A percentile compares a stretch with the other conserved stretches of the same genome.
These are phyloP conservation scores for Schizochytrium sp. DNA, from an alignment of 108 stramenopile genomes.

Conservation along the genomic window DNA sequence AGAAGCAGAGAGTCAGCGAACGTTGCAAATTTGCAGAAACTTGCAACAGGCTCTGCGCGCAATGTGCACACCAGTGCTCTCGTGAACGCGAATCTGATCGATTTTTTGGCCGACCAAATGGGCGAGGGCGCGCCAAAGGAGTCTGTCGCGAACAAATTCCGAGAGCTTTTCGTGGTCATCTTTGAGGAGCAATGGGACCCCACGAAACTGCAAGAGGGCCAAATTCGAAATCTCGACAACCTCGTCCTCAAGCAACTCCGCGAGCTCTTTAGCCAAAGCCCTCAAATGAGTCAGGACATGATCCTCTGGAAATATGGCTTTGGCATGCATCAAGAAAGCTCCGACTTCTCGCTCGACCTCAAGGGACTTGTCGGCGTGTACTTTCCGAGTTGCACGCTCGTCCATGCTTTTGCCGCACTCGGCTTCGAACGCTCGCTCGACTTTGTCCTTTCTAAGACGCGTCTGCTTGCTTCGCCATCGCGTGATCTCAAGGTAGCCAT, in stretches of 20 bases:
- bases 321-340: neutral
- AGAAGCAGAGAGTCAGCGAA: no score
- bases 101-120: neutral
- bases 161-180: neutral
- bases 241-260: neutral
- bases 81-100: neutral
- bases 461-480: neutral
- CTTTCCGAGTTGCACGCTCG: neutral
- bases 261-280: neutral
- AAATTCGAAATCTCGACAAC: neutral
- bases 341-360: neutral
- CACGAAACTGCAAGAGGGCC: neutral
- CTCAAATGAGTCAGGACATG: neutral
- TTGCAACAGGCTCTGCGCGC: neutral
- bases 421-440: neutral
- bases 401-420: neutral
- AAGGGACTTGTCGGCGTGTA: neutral
- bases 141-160: neutral
- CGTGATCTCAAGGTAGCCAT: neutral
- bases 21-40: neutral
- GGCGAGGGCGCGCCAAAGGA: neutral
- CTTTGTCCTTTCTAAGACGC: neutral
- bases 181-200: neutral
- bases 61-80: neutral
- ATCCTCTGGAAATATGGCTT: neutral